Evolutionary conservation across 169 alveolate genomes (phyloP), one percentile per base, ranked within the genome.

Genomic region (Cryptosporidium canis): DNA sequence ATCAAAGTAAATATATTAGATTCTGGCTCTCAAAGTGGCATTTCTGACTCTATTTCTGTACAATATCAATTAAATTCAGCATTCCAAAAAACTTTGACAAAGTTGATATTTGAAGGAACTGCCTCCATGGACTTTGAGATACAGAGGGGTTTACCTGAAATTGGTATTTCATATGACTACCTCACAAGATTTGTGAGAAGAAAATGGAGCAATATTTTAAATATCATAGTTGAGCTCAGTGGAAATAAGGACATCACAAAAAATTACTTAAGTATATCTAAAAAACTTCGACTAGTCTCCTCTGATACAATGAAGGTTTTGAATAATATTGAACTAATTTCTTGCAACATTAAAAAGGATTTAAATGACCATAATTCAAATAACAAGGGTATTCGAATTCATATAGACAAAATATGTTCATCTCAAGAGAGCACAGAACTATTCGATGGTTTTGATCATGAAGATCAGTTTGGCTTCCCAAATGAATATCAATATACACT

Each of bases 391-490:
- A 6, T 55, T 35, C 47, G 64, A 47, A 24, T 48, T 0, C 37
- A 70, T 16, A 16, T 55, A 31, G 48, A 48, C n/a, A 14, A 8
- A 3, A 29, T 0, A 1, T 12, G 5, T 18, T 18, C 27, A 7
- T 21, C 18, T 27, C 35, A 45, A 9, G 83, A 45, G 2, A 47
- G 33, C n/a, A 31, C 1, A 7, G 47, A 48, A 27, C 66, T 77
- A 12, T 77, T 55, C 27, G 87, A 77, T 55, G 87, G 87, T n/a
- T 63, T 77, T 55, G 87, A 77, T n/a, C 37, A 71, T 0, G 87
- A 77, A 9, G 70, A 77, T 55, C n/a, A 33, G 18, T 24, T 58
- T 16, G 12, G 45, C 2, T 4, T 9, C n/a, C 67, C 16, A 70
- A 43, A 70, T 35, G 51, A 70, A n/a, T n/a, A n/a, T 16, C 66